Base-by-base conservation (phyloP, 2,329 filamentous ascomycete genomes). In the Fusarium mexicanum region DNA sequence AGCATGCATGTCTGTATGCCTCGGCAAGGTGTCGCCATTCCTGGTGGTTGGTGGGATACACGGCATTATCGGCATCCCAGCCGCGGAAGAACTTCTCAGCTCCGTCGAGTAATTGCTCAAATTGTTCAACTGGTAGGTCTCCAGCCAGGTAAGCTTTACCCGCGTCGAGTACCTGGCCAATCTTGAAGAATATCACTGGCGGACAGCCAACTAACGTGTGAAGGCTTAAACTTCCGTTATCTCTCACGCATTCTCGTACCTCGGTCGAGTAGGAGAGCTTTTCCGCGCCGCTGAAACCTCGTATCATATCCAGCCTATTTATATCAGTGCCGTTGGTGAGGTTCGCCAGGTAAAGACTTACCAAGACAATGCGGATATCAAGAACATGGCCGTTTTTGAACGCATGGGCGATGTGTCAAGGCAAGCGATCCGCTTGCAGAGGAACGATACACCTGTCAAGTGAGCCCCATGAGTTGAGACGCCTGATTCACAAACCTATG, bases 221-320 rank as follows among this genome's bases (percentile, higher is more conserved):
- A 6, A 81, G 63, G 40, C 71, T 75, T 0, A 71, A 68, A 20
- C 72, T 79, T 16, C 71, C 75, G 20, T 76, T 67, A 14, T 79
- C 73, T 7, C 67, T 29, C 6, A 81, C 77, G 29, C 72, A 77
- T n/a, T 64, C 53, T 17, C 78, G 77, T 6, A 80, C 76, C 3
- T 71, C 67, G 5, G 67, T 66, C 0, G 77, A 70, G n/a, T 80
- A 80, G 7, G 76, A 67, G 12, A 80, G 74, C 37, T 81, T 80
- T 48, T 80, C 79, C 2, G 79, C 75, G 8, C 79, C 79, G n/a
- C 77, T 80, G 58, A 80, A 78, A 0, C 79, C 79, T 33, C 78
- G 73, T 10, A 80, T 44, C 59, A 81, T 73, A 11, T 80, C 79
- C 16, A 80, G 18, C 79, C 79, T 80, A 16, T 6, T 4, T 11